Base-by-base conservation (phyloP, 2,329 filamentous ascomycete genomes). In the Coniochaeta hoffmannii region DNA sequence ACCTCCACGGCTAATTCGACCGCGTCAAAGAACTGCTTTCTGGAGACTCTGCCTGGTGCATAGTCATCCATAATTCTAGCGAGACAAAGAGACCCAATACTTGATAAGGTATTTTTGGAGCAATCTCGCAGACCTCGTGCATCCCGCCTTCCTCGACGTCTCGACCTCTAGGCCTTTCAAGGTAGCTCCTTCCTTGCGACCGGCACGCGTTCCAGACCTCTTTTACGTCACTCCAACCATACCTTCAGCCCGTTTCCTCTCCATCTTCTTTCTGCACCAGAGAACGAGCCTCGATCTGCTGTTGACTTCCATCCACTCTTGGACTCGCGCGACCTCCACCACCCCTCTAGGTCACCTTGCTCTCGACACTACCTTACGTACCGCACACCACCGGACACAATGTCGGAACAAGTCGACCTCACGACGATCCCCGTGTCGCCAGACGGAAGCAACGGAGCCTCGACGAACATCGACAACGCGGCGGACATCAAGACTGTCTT, bases 401-500 rank as follows among this genome's bases (percentile, higher is more conserved):
- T 76, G 73, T 66, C 73, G 51, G 70, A 81, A 65, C 83, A 84
- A 69, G 84, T 87, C 69, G 84, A 87, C 63, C 76, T 87, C 58
- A 84, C 82, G 57, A 86, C 83, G 53, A 87, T 87, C 57, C 84
- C 84, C 63, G 81, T 87, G 69, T 85, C 82, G 53, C 83, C 83
- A 53, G 79, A 78, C 60, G 83, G 86, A 61, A 80, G 81, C 63
- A 81, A 81, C 67, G 68, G 77, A 57, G 74, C 78, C 56, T 76
- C 78, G 58, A 72, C 74, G 64, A 68, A 73, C 58, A 71, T 76
- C 55, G 71, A 74, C 61, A 66, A 71, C 56, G 66, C 68, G 55
- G 77, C 78, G 54, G 75, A 77, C 61, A 73, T 73, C 61, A 86
- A 92, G 69, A 78, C 88, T 53, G 93, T 99, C 64, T 99, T 99